Percentiles rank a stretch among this genome's conserved stretches.
phyloP scores from a whole-genome alignment of 2,329 filamentous ascomycete genomes.

The Parafenestella ontariensis region DNA sequence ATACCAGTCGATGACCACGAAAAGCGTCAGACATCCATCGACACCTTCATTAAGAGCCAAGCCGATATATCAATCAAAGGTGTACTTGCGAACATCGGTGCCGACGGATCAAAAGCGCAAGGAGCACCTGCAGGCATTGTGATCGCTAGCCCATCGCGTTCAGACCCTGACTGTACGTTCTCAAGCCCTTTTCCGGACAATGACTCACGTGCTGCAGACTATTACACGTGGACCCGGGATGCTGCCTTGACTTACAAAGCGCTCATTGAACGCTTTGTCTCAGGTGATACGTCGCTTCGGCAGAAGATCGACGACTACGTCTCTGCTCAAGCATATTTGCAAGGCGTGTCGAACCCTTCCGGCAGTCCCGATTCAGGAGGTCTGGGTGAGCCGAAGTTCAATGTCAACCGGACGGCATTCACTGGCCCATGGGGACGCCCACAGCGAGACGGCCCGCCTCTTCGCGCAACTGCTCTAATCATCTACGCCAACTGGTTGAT shows the following conservation, averaged over 20 bases:
- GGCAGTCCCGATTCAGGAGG: slow-evolving; percentile 60
- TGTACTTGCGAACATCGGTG: slow-evolving; percentile 63
- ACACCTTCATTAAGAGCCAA: slow-evolving; percentile 53
- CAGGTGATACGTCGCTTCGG: slow-evolving; percentile 66
- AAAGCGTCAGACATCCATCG: slow-evolving; percentile 19
- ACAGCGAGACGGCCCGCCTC: slow-evolving; percentile 79
- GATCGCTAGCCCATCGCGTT: slow-evolving; percentile 63
- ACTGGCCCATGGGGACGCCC: slow-evolving; percentile 78
- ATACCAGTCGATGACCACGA: slow-evolving; percentile 14
- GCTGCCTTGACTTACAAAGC: slow-evolving; percentile 73
- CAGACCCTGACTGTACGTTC: slow-evolving; percentile 60
- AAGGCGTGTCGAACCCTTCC: slow-evolving; percentile 73
- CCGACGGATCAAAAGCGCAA: slow-evolving; percentile 56
- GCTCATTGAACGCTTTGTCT: slow-evolving; percentile 70
- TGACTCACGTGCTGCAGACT: slow-evolving; percentile 60
- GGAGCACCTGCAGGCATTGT: slow-evolving; percentile 61
- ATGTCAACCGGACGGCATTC: slow-evolving; percentile 68
- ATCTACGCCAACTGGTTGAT: slow-evolving; percentile 76
- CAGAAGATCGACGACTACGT: slow-evolving; percentile 72
- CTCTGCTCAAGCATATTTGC: slow-evolving; percentile 69
- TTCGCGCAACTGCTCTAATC: slow-evolving; percentile 76
- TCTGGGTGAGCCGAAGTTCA: slow-evolving; percentile 77
- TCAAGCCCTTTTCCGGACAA: neutral
- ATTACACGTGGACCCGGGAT: slow-evolving; percentile 81
- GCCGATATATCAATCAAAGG: slow-evolving; percentile 58